These are phyloP conservation scores for Auriculariales sp. DNA, from an alignment of 768 basidiomycete species.

Conservation along the genomic window DNA sequence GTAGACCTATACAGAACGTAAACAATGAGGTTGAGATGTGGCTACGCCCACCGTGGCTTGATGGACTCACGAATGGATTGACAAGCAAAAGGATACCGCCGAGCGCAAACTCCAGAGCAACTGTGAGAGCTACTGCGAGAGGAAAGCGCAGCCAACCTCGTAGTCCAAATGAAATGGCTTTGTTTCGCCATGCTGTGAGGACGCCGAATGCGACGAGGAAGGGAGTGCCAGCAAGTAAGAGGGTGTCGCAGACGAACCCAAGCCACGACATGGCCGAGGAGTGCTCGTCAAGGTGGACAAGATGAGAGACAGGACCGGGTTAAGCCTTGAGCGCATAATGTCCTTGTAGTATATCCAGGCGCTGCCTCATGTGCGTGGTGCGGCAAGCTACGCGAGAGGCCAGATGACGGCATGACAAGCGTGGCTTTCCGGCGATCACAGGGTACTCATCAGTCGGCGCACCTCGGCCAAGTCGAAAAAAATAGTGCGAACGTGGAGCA, in stretches of 20 bases:
- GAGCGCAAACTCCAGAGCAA: background rate
- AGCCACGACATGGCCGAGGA: no score
- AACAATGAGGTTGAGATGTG: background rate
- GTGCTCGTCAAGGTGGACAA: no score
- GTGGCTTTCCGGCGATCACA: no score
- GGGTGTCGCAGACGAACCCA: constrained; percentile 1
- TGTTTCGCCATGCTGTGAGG: background rate
- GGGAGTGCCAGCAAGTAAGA: constrained; percentile 1
- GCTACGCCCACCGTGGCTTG: background rate
- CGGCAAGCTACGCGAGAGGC: no score
- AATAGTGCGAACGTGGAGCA: no score
- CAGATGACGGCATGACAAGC: no score
- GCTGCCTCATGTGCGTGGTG: no score
- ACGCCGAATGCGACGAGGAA: background rate
- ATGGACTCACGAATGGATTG: constrained; percentile 3
- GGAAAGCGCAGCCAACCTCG: constrained; percentile 4
- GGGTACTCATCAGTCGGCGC: no score
- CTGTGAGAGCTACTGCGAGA: background rate
- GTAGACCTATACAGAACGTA: background rate
- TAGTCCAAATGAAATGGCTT: background rate
- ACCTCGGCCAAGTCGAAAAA: no score
- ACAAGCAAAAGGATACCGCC: background rate
- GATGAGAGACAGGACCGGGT: no score
- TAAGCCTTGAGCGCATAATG: no score
- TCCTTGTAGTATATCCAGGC: no score